phyloP scores from a whole-genome alignment of 2,329 filamentous ascomycete species.

The Thelonectria rubi region DNA sequence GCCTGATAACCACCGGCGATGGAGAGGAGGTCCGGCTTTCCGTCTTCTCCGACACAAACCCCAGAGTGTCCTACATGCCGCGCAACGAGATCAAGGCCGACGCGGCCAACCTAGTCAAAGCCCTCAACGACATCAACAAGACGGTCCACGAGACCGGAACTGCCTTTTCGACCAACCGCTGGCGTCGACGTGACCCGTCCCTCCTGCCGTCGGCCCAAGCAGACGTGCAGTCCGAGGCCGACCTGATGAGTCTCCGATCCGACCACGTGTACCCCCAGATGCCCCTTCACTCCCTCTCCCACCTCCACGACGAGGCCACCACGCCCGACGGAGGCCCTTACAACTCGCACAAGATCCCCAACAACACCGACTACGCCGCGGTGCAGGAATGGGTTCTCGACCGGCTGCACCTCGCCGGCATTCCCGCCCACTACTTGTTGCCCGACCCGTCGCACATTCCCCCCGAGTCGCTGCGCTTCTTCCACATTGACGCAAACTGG shows the following conservation, averaged over 20 bases:
- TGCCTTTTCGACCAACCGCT: neutral
- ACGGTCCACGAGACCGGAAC: neutral
- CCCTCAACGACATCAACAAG: neutral
- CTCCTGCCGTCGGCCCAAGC: too few species aligned
- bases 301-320: too few species aligned
- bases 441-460: conserved; percentile 46
- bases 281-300: too few species aligned
- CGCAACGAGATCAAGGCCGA: neutral
- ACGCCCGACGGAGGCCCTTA: too few species aligned
- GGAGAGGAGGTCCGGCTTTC: too few species aligned
- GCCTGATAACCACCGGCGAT: too few species aligned
- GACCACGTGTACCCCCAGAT: too few species aligned
- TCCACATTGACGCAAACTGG: conserved; percentile 52
- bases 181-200: neutral
- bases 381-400: conserved; percentile 50
- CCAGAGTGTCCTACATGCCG: too few species aligned
- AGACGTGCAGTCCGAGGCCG: neutral
- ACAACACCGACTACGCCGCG: conserved; percentile 46
- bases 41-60: too few species aligned
- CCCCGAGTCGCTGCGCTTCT: conserved; percentile 49
- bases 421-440: conserved; percentile 52
- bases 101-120: too few species aligned
- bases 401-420: conserved; percentile 44
- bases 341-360: conserved; percentile 41
- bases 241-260: neutral